Percentiles rank a stretch among this genome's conserved stretches.
Conservation (phyloP, 1,139 yeast genomes). For the Kodamaea suecica region DNA sequence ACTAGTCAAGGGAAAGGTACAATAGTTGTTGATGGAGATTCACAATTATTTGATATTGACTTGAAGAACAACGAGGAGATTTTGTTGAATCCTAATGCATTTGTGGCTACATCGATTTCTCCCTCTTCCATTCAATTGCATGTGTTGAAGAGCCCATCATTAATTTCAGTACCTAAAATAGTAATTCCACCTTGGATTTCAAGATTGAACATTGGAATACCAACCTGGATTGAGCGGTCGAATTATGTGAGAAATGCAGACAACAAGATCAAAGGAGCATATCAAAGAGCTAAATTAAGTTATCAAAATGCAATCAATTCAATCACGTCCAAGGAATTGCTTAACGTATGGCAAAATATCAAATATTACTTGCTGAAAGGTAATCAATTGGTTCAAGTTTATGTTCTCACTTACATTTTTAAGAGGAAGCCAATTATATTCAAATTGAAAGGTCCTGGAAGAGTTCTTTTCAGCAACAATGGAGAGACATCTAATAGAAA, state of each 20-base stretch:
- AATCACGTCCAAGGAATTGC: constrained; percentile 1
- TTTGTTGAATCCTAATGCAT: constrained; percentile 13
- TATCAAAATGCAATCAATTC: constrained; percentile 1
- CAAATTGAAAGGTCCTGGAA: constrained; percentile 16
- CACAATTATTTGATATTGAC: constrained; percentile 14
- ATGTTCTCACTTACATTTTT: constrained; percentile 1
- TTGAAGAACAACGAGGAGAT: constrained; percentile 16
- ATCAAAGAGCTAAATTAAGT: neutral
- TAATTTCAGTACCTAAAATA: too few relatives aligned
- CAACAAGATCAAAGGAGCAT: neutral
- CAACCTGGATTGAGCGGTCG: too few relatives aligned
- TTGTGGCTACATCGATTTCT: constrained; percentile 18
- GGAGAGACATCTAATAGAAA: constrained; percentile 7
- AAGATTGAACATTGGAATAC: too few relatives aligned
- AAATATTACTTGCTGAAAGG: neutral
- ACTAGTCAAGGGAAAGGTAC: constrained; percentile 17
- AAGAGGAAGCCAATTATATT: constrained; percentile 11
- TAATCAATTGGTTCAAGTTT: constrained; percentile 1
- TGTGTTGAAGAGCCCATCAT: neutral
- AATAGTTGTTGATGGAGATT: constrained; percentile 17
- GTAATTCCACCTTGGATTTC: too few relatives aligned
- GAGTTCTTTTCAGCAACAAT: constrained; percentile 13
- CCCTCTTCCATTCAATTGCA: neutral
- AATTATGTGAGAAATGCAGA: too few relatives aligned
- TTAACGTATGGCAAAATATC: neutral